phyloP scores from a whole-genome alignment of 495 filamentous ascomycete genomes.

The Podospora pseudoanserina region DNA sequence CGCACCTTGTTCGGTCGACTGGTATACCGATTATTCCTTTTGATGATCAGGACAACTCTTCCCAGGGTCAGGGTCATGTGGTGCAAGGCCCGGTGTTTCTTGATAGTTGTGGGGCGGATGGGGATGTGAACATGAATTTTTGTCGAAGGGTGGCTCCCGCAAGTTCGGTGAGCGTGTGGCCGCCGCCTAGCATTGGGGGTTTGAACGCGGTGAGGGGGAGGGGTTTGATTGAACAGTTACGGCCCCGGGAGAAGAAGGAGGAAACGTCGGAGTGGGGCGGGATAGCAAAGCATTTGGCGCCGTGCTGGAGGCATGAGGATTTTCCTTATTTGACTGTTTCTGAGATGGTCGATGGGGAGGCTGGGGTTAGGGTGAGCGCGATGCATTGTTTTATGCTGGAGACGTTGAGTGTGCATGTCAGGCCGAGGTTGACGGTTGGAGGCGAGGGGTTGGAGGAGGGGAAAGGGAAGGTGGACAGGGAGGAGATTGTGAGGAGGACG shows the following conservation, averaged over 20 bases:
- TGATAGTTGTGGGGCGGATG: constrained; percentile 46
- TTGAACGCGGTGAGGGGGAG: constrained; percentile 4
- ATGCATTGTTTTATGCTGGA: constrained; percentile 51
- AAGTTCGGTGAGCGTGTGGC: not conserved
- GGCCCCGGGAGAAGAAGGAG: not conserved
- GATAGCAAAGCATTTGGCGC: no score
- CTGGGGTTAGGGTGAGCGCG: constrained; percentile 54
- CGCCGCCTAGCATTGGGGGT: not conserved
- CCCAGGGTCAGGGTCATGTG: not conserved
- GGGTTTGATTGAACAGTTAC: not conserved
- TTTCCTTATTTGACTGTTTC: constrained; percentile 55
- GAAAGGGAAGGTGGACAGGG: not conserved
- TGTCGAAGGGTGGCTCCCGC: constrained; percentile 32
- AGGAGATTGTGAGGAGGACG: not conserved
- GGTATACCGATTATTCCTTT: constrained; percentile 50
- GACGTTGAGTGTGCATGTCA: constrained; percentile 31
- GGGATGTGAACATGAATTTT: constrained; percentile 44
- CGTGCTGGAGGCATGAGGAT: constrained; percentile 55
- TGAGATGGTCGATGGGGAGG: constrained; percentile 49
- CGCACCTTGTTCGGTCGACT: constrained; percentile 46
- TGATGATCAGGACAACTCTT: no score
- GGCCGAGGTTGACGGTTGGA: constrained; percentile 24
- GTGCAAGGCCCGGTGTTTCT: constrained; percentile 53
- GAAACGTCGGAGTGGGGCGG: not conserved
- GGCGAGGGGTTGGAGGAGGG: not conserved